phyloP scores from a whole-genome alignment of 768 basidiomycete genomes.

The Heimioporus sp. region DNA sequence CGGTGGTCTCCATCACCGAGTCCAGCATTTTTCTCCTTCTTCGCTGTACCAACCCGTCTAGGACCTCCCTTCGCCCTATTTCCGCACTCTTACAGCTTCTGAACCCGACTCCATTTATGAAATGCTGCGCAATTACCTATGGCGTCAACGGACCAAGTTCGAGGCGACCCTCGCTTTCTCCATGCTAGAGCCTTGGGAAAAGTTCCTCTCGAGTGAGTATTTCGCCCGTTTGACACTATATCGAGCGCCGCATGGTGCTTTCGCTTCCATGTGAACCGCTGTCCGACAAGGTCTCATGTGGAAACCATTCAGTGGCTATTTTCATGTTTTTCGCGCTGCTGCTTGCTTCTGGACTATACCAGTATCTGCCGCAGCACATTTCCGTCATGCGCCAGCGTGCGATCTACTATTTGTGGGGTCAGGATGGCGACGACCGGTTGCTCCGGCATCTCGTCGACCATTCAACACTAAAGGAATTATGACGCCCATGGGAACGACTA shows the following conservation, averaged over 20 bases:
- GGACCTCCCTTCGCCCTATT: background rate
- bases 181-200: slow-evolving; percentile 74
- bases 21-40: background rate
- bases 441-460: slow-evolving; percentile 29
- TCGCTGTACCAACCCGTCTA: background rate
- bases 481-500: background rate
- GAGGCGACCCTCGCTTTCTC: slow-evolving; percentile 60
- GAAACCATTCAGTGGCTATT: slow-evolving; percentile 38
- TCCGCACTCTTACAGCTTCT: background rate
- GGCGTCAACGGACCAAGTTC: slow-evolving; percentile 32
- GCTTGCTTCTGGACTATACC: slow-evolving; percentile 49
- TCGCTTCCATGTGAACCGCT: background rate
- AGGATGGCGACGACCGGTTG: slow-evolving; percentile 39
- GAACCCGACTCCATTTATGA: slow-evolving; percentile 12
- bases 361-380: slow-evolving; percentile 62
- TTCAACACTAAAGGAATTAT: slow-evolving; percentile 30
- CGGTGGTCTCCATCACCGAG: background rate
- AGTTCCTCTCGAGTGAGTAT: slow-evolving; percentile 53
- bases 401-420: slow-evolving; percentile 64
- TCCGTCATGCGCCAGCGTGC: slow-evolving; percentile 52
- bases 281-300: slow-evolving; percentile 5
- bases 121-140: slow-evolving; percentile 31
- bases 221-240: background rate
- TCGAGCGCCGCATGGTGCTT: background rate
- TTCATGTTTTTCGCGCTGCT: slow-evolving; percentile 41